phyloP scores from a whole-genome alignment of 2,329 filamentous ascomycete species.

The Fusarium chuoi region DNA sequence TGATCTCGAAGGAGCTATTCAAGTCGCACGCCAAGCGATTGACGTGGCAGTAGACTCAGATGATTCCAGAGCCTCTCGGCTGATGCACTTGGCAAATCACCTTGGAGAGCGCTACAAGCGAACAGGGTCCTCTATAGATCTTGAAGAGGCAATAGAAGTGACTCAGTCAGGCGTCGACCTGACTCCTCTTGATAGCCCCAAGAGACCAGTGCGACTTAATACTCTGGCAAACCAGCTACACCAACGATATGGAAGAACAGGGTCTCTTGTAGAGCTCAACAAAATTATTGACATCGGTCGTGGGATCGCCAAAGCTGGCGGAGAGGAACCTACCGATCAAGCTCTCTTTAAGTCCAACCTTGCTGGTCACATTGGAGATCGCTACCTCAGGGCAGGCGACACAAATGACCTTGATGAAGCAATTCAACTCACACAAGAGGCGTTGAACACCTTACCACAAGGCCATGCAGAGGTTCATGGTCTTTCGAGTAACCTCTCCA shows the following conservation, averaged over 20 bases:
- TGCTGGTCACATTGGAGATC: background rate
- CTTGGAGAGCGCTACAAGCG: background rate
- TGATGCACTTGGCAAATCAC: background rate
- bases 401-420: background rate
- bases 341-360: background rate
- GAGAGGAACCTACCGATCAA: accelerated
- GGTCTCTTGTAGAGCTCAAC: background rate
- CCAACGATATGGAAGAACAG: background rate
- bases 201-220: background rate
- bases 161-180: background rate
- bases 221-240: background rate
- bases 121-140: background rate
- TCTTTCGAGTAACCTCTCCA: accelerated
- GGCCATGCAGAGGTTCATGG: background rate
- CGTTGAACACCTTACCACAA: accelerated
- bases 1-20: background rate
- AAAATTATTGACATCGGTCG: background rate
- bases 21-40: background rate
- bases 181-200: accelerated
- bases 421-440: background rate
- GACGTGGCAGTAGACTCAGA: accelerated
- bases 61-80: background rate
- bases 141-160: background rate
- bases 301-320: background rate
- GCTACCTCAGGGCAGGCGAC: background rate